Conservation (phyloP, 2,329 filamentous ascomycete genomes). For the Parastagonospora avenae region DNA sequence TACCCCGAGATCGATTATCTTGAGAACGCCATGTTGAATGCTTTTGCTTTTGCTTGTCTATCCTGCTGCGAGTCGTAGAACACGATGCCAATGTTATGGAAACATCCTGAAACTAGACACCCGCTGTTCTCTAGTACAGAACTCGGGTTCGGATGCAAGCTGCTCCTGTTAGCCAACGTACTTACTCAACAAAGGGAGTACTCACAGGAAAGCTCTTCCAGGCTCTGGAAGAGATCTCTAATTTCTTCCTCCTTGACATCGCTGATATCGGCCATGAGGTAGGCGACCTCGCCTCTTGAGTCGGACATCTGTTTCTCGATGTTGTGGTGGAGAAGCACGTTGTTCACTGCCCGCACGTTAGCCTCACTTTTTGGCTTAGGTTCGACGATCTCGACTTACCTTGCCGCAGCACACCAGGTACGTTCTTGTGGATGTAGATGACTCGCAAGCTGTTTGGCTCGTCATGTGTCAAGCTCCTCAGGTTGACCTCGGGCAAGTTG, state of each 20-base stretch:
- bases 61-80: slow-evolving; percentile 3
- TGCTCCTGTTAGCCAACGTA: slow-evolving; percentile 2
- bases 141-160: slow-evolving; percentile 55
- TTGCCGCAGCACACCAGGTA: slow-evolving; percentile 90
- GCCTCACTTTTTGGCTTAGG: neutral
- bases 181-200: slow-evolving; percentile 10
- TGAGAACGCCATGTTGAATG: slow-evolving; percentile 47
- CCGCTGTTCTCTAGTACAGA: slow-evolving; percentile 43
- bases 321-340: slow-evolving; percentile 92
- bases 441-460: slow-evolving; percentile 89
- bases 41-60: slow-evolving; percentile 24
- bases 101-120: slow-evolving; percentile 1
- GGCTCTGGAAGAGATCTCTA: slow-evolving; percentile 79
- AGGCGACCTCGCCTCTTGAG: slow-evolving; percentile 90
- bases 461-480: slow-evolving; percentile 87
- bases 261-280: slow-evolving; percentile 97
- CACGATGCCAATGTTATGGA: neutral
- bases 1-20: neutral
- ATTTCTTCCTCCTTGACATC: slow-evolving; percentile 80
- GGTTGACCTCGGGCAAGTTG: slow-evolving; percentile 92
- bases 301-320: slow-evolving; percentile 99
- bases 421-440: slow-evolving; percentile 96
- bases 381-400: slow-evolving; percentile 51
- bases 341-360: slow-evolving; percentile 71
- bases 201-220: slow-evolving; percentile 82